Evolutionary conservation across 805 yeast species (phyloP).

Genomic region (Candida sphagnicola): DNA sequence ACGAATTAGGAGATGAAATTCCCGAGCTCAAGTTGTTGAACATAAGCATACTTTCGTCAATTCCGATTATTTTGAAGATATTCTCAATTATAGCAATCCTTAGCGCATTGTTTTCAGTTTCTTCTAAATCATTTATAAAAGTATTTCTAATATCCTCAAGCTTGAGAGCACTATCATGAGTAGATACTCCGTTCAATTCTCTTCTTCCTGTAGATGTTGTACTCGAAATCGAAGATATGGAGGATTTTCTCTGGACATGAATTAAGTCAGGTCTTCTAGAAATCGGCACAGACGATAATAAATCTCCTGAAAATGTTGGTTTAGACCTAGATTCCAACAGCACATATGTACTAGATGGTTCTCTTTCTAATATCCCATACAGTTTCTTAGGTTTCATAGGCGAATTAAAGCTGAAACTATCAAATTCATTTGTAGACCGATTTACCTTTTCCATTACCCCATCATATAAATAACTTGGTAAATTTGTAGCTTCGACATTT

Average conservation of each 20-base stretch:
- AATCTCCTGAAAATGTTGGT: slow-evolving; percentile 76
- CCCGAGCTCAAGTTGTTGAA: slow-evolving; percentile 6
- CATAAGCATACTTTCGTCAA: slow-evolving; percentile 29
- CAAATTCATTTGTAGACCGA: neutral
- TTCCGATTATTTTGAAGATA: slow-evolving; percentile 65
- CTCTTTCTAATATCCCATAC: slow-evolving; percentile 4
- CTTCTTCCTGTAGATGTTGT: neutral
- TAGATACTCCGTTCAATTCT: slow-evolving; percentile 2
- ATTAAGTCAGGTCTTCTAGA: slow-evolving; percentile 38
- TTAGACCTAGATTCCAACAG: slow-evolving; percentile 48
- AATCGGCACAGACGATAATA: slow-evolving; percentile 75
- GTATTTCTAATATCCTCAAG: slow-evolving; percentile 3
- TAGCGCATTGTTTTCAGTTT: neutral
- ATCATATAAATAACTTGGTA: slow-evolving; percentile 66
- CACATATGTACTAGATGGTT: slow-evolving; percentile 33
- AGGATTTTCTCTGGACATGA: slow-evolving; percentile 12
- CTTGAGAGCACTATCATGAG: neutral
- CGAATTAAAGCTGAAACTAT: neutral
- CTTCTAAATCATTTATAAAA: slow-evolving; percentile 30
- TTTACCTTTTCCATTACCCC: slow-evolving; percentile 41
- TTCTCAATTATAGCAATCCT: slow-evolving; percentile 68
- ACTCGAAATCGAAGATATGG: slow-evolving; percentile 1
- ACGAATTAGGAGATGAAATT: slow-evolving; percentile 23
- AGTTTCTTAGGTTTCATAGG: neutral
- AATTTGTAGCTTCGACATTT: slow-evolving; percentile 35